A percentile compares a stretch with the other conserved stretches of the same genome.
These are phyloP conservation scores for Tetrapisispora nanseiensis DNA, from an alignment of 805 yeast species.

Conservation along the genomic window DNA sequence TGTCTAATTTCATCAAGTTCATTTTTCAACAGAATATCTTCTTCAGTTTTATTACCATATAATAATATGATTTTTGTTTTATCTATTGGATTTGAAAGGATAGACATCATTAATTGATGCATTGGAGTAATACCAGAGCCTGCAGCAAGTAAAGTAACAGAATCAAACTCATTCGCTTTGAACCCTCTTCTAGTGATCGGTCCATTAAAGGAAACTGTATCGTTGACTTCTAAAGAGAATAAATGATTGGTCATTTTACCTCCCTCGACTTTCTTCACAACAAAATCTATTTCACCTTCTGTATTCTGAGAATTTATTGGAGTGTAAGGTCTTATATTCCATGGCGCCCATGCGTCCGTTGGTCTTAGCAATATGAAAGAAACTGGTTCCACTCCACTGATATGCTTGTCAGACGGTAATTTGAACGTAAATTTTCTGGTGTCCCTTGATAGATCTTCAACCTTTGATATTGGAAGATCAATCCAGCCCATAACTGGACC, in stretches of 20 bases:
- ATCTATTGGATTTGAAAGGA: constrained; percentile 71
- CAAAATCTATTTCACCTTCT: constrained; percentile 67
- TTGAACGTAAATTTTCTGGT: constrained; percentile 63
- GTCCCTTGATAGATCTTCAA: constrained; percentile 43
- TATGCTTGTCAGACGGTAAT: constrained; percentile 54
- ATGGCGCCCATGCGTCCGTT: constrained; percentile 71
- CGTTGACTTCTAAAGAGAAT: constrained; percentile 60
- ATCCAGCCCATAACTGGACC: constrained; percentile 34
- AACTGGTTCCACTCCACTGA: constrained; percentile 69
- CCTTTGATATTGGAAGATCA: constrained; percentile 45
- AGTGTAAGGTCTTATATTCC: constrained; percentile 82
- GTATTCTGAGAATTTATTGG: constrained; percentile 65
- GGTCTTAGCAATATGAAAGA: constrained; percentile 73
- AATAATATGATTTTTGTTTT: constrained; percentile 70
- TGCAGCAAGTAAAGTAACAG: constrained; percentile 80
- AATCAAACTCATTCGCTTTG: constrained; percentile 73
- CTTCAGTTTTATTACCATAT: constrained; percentile 68
- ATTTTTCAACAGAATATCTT: constrained; percentile 70
- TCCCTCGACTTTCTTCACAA: constrained; percentile 72
- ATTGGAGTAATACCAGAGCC: constrained; percentile 96
- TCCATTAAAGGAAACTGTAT: constrained; percentile 83
- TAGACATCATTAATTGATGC: constrained; percentile 71
- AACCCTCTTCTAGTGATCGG: constrained; percentile 88
- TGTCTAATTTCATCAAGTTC: constrained; percentile 52
- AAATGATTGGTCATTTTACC: constrained; percentile 80